Evolutionary conservation across 1,284 basidiomycete genomes (phyloP).

Genomic region (Cryptococcus amylolentus): DNA sequence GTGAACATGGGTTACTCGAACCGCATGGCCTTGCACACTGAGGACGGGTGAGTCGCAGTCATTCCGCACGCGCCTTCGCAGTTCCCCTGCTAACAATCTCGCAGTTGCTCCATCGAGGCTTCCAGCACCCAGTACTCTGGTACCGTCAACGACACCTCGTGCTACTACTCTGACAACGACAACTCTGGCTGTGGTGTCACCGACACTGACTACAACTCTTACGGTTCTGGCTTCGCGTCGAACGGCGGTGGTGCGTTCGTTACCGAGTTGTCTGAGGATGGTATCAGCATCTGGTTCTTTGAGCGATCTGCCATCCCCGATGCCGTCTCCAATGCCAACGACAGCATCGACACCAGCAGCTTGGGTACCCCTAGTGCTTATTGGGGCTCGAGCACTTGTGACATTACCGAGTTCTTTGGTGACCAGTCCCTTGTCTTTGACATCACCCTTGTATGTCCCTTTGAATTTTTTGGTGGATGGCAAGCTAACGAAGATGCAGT

Average conservation of each 20-base stretch:
- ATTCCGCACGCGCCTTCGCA: neutral
- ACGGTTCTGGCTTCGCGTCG: conserved; percentile 32
- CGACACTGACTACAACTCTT: conserved; percentile 24
- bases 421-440: conserved; percentile 66
- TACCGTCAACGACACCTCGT: conserved; percentile 30
- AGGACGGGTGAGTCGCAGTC: conserved; percentile 15
- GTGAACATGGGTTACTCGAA: conserved; percentile 71
- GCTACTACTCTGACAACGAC: conserved; percentile 30
- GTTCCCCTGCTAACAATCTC: neutral
- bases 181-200: conserved; percentile 61
- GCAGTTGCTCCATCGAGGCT: conserved; percentile 28
- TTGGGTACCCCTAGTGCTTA: conserved; percentile 64
- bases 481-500: conserved; percentile 30
- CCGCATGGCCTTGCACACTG: conserved; percentile 74
- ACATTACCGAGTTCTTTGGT: conserved; percentile 58
- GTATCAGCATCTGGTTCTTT: conserved; percentile 72
- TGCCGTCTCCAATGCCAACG: conserved; percentile 54
- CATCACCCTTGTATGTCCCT: conserved; percentile 56
- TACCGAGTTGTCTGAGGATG: conserved; percentile 61
- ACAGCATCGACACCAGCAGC: conserved; percentile 57
- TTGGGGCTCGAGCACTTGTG: conserved; percentile 60
- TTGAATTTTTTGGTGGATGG: neutral
- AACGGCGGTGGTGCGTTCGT: conserved; percentile 56
- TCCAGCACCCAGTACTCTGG: conserved; percentile 22
- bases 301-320: conserved; percentile 57